These are phyloP conservation scores for Tylopilus felleus DNA, from an alignment of 768 basidiomycete species.

Conservation along the genomic window DNA sequence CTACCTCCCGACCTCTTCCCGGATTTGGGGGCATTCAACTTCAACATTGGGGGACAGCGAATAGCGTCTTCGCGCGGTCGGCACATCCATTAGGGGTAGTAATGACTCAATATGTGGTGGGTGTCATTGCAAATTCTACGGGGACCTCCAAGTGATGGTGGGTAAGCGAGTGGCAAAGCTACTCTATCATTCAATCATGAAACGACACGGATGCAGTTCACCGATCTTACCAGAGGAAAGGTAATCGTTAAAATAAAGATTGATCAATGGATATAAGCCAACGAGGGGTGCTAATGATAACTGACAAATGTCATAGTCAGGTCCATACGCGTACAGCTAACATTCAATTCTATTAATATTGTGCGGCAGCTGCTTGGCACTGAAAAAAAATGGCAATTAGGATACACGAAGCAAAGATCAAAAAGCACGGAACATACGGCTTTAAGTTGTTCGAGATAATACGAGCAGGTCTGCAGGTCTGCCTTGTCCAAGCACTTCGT, in stretches of 20 bases:
- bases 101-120: too few relatives aligned
- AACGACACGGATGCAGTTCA: background rate
- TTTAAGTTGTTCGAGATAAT: slow-evolving; percentile 87
- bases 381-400: slow-evolving; percentile 22
- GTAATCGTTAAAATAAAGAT: background rate
- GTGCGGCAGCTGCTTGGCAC: slow-evolving; percentile 76
- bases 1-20: too few relatives aligned
- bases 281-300: slow-evolving; percentile 2
- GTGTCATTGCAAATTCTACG: too few relatives aligned
- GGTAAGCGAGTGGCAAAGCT: too few relatives aligned
- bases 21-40: too few relatives aligned
- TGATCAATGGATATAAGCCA: background rate
- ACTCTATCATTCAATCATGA: background rate
- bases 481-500: slow-evolving; percentile 82
- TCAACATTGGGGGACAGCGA: too few relatives aligned
- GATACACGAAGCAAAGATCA: slow-evolving; percentile 2
- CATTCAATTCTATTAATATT: slow-evolving; percentile 37
- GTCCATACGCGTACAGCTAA: slow-evolving; percentile 3
- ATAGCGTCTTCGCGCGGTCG: too few relatives aligned
- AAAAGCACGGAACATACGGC: slow-evolving; percentile 50
- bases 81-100: too few relatives aligned
- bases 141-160: too few relatives aligned
- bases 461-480: slow-evolving; percentile 73
- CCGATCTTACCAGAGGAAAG: background rate
- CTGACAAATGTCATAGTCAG: slow-evolving; percentile 9